Conservation (phyloP, 2,329 filamentous ascomycete species). For the Penicillium hordei region DNA sequence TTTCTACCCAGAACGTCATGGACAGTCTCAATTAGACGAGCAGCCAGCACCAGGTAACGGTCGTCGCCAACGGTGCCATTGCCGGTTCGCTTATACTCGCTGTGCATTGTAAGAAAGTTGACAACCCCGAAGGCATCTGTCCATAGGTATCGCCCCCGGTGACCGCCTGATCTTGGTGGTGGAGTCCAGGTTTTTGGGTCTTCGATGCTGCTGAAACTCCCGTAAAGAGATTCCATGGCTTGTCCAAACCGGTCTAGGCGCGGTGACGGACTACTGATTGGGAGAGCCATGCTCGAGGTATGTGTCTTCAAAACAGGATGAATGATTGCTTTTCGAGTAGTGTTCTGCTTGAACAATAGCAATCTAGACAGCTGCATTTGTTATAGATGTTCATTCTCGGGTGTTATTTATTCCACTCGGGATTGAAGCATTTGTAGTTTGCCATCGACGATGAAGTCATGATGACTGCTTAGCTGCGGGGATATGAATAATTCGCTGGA, state of each 20-base stretch:
- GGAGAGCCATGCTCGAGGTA: constrained; percentile 19
- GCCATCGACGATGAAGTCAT: constrained; percentile 32
- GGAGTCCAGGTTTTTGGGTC: constrained; percentile 48
- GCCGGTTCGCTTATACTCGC: constrained; percentile 31
- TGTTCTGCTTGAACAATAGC: not conserved
- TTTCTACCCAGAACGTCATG: constrained; percentile 56
- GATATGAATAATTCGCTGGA: constrained; percentile 24
- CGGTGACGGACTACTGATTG: constrained; percentile 23
- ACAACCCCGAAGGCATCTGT: constrained; percentile 62
- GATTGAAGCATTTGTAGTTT: not conserved
- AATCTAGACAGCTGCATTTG: not conserved
- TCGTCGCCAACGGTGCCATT: constrained; percentile 23
- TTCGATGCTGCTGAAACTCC: constrained; percentile 33
- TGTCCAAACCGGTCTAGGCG: constrained; percentile 34
- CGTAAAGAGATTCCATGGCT: constrained; percentile 45
- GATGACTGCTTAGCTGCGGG: constrained; percentile 25
- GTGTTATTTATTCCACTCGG: not conserved
- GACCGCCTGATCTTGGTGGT: constrained; percentile 53
- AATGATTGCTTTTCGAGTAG: not conserved
- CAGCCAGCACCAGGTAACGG: constrained; percentile 52
- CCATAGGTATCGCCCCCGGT: constrained; percentile 61
- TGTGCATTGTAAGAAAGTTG: constrained; percentile 58
- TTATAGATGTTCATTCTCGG: not conserved
- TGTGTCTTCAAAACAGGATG: not conserved
- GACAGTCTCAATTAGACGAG: constrained; percentile 51